Evolutionary conservation across 768 basidiomycete species (phyloP).

Genomic region (Podaxis carcinomalis): DNA sequence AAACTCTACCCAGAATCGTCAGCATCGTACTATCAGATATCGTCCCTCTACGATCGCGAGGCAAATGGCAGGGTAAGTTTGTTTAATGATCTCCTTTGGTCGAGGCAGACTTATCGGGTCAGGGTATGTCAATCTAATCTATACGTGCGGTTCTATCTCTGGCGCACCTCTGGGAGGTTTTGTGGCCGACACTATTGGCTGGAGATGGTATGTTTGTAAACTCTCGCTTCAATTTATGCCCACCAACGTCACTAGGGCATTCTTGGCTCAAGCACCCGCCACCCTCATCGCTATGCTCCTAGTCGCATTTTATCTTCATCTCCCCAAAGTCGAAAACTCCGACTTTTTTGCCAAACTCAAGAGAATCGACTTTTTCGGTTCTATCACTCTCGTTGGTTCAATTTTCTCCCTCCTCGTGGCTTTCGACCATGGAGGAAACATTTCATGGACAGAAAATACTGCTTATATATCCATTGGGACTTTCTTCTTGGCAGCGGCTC

Average conservation of each 20-base stretch:
- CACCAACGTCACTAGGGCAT: constrained; percentile 46
- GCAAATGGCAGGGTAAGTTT: constrained; percentile 60
- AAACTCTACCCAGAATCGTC: constrained; percentile 37
- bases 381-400: constrained; percentile 47
- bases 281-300: constrained; percentile 47
- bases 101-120: not conserved
- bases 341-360: constrained; percentile 47
- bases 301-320: constrained; percentile 48
- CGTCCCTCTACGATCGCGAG: constrained; percentile 55
- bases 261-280: constrained; percentile 56
- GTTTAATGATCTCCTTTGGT: not conserved
- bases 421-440: constrained; percentile 49
- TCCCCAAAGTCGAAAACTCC: constrained; percentile 33
- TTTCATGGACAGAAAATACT: constrained; percentile 38
- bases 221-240: no score
- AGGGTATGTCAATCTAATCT: constrained; percentile 62
- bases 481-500: constrained; percentile 26
- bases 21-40: constrained; percentile 67
- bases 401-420: constrained; percentile 55
- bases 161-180: constrained; percentile 65
- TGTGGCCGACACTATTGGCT: constrained; percentile 59
- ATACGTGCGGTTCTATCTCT: constrained; percentile 48
- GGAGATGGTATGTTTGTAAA: constrained; percentile 24
- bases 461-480: constrained; percentile 32
- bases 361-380: constrained; percentile 61